Base-by-base conservation (phyloP, 2,329 filamentous ascomycete species). In the Blastomyces percursus region DNA sequence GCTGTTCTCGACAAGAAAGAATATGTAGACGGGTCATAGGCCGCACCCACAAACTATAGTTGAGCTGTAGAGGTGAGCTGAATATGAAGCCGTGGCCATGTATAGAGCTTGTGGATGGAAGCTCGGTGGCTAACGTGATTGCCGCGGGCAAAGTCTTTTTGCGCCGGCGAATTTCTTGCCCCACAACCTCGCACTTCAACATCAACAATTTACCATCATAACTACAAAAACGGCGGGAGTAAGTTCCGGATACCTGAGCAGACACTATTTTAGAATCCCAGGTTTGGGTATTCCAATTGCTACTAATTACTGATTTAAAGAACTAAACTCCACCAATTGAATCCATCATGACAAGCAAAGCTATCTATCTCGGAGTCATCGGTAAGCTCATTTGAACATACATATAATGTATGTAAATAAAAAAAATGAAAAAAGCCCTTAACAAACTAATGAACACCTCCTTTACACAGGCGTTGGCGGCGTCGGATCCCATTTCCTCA, bases 401-500 rank as follows among this genome's bases (percentile, higher is more conserved):
- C 48, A 60, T 24, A 50, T 24, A 38, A 38, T 2, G 14, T 48
- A 54, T 8, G 27, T 58, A 11, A 19, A 32, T 21, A 32, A 7
- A 16, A 32, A 32, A 21, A 11, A n/a, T 52, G 12, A 32, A 24
- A 16, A 40, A 7, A 27, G 27, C 46, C 30, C 48, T 24, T 14
- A 60, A n/a, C 59, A 7, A 60, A n/a, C 59, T 35, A 44, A 57
- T 46, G 58, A 58, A 62, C 32, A 52, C 62, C n/a, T 65, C 64
- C 64, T 69, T 69, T 71, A 24, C 35, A 38, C 16, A 95, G 92
- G 94, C 72, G 89, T 89, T 70, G 94, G 94, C 69, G 93, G 93
- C 67, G 94, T 97, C 65, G 94, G 94, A 71, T 92, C 92, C 77
- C 86, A 85, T 78, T 96, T 97, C 81, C 84, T 97, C 66, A 81